Conservation (phyloP, 768 basidiomycete species). For the Multifurca ochricompacta region DNA sequence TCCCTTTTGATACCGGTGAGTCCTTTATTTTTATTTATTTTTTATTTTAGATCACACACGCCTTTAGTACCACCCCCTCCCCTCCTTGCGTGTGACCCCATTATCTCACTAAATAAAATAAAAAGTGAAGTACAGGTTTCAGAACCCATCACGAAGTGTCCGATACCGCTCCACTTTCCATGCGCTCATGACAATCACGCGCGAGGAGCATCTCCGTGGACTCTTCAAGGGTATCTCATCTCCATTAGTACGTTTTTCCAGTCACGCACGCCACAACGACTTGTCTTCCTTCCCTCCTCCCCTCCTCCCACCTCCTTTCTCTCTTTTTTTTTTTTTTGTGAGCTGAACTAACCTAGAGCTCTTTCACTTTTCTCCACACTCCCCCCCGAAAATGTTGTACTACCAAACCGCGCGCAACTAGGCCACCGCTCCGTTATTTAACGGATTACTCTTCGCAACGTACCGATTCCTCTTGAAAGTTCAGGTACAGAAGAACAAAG, state of each 20-base stretch:
- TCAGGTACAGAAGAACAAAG: constrained; percentile 41
- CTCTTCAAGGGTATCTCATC: constrained; percentile 74
- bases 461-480: constrained; percentile 73
- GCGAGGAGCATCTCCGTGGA: constrained; percentile 60
- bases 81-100: too few relatives aligned
- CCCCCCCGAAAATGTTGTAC: too few relatives aligned
- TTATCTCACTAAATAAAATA: constrained; percentile 22
- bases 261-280: background rate
- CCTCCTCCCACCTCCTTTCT: too few relatives aligned
- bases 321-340: background rate
- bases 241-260: constrained; percentile 64
- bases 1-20: constrained; percentile 31
- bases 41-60: background rate
- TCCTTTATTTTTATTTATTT: background rate
- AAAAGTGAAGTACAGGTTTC: constrained; percentile 74
- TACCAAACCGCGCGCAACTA: constrained; percentile 29
- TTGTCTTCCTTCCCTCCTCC: background rate
- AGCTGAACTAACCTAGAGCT: background rate
- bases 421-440: constrained; percentile 68
- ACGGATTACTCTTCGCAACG: constrained; percentile 79
- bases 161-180: constrained; percentile 59
- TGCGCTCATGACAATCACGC: constrained; percentile 58
- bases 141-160: constrained; percentile 48
- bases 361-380: too few relatives aligned
- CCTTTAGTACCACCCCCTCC: too few relatives aligned